These are phyloP conservation scores for Posidonia oceanica DNA, from an alignment of 116 monocot genomes.

Conservation along the genomic window DNA sequence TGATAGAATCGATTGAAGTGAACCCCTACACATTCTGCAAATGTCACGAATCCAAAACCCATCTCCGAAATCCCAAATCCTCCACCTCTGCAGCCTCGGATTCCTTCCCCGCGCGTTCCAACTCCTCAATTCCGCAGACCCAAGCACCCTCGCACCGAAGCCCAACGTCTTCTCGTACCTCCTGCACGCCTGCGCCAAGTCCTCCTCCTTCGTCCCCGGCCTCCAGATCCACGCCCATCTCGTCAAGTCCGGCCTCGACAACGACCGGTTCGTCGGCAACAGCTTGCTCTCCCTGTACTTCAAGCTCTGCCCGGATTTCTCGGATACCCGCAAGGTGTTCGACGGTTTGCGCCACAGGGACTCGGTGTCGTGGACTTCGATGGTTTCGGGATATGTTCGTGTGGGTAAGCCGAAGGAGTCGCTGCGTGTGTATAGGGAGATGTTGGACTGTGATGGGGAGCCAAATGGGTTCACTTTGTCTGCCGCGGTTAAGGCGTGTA, in stretches of 20 bases:
- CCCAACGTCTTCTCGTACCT: slow-evolving; percentile 36
- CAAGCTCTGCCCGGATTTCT: slow-evolving; percentile 42
- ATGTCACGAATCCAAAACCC: neutral
- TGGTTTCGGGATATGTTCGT: slow-evolving; percentile 57
- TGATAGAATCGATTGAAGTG: no score
- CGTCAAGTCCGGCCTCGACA: slow-evolving; percentile 59
- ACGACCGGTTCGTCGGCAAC: slow-evolving; percentile 68
- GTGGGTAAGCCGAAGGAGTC: slow-evolving; percentile 25
- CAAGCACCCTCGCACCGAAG: neutral
- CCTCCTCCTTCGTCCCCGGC: slow-evolving; percentile 38
- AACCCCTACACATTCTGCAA: no score
- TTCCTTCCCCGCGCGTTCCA: slow-evolving; percentile 7
- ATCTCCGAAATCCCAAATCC: slow-evolving; percentile 12
- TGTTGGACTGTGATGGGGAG: slow-evolving; percentile 17
- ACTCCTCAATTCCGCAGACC: slow-evolving; percentile 9
- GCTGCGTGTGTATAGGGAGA: slow-evolving; percentile 26
- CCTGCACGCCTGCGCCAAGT: slow-evolving; percentile 34
- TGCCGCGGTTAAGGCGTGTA: slow-evolving; percentile 22
- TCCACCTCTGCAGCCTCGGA: slow-evolving; percentile 8
- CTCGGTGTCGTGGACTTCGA: slow-evolving; percentile 72
- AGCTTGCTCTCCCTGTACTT: slow-evolving; percentile 73
- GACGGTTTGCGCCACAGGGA: slow-evolving; percentile 43
- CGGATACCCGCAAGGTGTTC: slow-evolving; percentile 41
- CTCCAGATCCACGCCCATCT: slow-evolving; percentile 47
- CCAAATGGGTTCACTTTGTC: slow-evolving; percentile 38